Evolutionary conservation across 148 eudicot species (phyloP).

Genomic region (Fagopyrum esculentum): DNA sequence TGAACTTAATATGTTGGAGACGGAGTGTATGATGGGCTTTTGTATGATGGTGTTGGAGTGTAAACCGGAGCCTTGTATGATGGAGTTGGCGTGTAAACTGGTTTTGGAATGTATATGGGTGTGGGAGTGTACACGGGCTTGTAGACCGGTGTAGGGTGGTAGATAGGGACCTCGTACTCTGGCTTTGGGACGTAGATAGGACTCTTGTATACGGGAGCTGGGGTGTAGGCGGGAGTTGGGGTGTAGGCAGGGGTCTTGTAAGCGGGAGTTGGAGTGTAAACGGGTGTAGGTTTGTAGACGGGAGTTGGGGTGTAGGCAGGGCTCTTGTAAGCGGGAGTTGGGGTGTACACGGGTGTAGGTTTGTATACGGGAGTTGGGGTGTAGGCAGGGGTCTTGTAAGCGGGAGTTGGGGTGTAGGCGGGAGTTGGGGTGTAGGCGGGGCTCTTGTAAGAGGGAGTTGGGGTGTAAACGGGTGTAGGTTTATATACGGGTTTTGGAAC

Average conservation of each 20-base stretch:
- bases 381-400: too few species aligned
- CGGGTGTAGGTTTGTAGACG: neutral
- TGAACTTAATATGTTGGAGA: neutral
- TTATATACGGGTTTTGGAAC: too few species aligned
- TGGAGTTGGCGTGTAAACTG: neutral
- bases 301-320: conserved; percentile 2
- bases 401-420: too few species aligned
- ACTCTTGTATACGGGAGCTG: neutral
- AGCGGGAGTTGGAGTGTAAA: neutral
- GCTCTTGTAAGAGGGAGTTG: too few species aligned
- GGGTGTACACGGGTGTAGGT: neutral
- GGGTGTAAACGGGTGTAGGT: too few species aligned
- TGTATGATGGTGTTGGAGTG: neutral
- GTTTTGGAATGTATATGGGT: neutral
- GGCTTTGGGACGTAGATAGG: conserved; percentile 6
- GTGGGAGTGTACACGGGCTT: neutral
- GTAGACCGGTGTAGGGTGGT: too few species aligned
- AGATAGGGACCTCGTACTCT: neutral
- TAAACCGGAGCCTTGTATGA: neutral
- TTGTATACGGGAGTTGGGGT: neutral
- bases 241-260: neutral
- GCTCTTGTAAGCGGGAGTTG: neutral
- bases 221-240: neutral
- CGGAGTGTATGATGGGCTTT: neutral
- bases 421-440: neutral